Evolutionary conservation across 345 rosid species (phyloP).

Genomic region (Isatis tinctoria): DNA sequence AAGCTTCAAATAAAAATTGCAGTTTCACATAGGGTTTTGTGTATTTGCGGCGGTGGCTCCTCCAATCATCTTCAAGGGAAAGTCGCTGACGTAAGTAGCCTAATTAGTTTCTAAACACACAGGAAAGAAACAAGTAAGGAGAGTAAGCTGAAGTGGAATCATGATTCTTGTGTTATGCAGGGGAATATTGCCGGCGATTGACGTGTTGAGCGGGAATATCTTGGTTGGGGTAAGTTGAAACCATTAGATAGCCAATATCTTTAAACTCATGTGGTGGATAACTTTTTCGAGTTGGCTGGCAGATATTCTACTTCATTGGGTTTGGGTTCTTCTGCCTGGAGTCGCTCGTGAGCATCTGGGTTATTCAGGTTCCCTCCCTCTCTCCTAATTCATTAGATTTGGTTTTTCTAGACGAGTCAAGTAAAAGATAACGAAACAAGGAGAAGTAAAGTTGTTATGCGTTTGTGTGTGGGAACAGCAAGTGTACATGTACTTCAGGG

Average conservation of each 20-base stretch:
- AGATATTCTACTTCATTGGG: conserved; percentile 88
- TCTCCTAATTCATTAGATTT: neutral
- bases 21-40: conserved; percentile 84
- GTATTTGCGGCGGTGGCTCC: conserved; percentile 87
- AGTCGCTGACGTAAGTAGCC: conserved; percentile 78
- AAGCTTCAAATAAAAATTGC: conserved; percentile 30
- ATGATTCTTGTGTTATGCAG: conserved; percentile 40
- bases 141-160: neutral
- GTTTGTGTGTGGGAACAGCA: conserved; percentile 50
- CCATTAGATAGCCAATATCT: neutral
- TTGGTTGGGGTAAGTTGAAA: conserved; percentile 71
- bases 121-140: neutral
- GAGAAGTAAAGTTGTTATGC: neutral
- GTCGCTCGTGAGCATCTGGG: conserved; percentile 93
- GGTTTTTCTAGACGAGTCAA: neutral
- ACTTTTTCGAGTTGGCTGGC: conserved; percentile 30
- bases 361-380: conserved; percentile 65
- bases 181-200: conserved; percentile 91
- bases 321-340: conserved; percentile 70
- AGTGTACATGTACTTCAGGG: conserved; percentile 93
- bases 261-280: neutral
- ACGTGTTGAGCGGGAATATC: conserved; percentile 44
- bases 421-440: neutral
- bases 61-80: conserved; percentile 89
- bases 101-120: neutral